Percentiles rank a stretch among this genome's conserved stretches.
Conservation (phyloP, 1,139 yeast genomes). For the Magnusiomyces clavatus region DNA sequence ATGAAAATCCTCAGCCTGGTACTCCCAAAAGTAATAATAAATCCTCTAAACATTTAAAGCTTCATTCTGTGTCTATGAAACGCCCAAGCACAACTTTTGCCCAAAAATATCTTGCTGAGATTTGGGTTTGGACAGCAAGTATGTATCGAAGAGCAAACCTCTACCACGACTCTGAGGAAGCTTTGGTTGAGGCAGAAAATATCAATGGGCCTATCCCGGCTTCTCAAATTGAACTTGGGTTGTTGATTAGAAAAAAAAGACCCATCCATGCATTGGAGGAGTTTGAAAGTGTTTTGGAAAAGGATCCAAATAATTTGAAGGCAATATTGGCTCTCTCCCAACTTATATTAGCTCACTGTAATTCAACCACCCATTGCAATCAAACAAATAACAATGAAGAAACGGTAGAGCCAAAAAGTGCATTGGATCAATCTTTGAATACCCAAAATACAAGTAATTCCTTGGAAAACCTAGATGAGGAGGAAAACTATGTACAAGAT, state of each 20-base stretch:
- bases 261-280: conserved; percentile 49
- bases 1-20: too few species aligned
- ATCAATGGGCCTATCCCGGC: conserved; percentile 44
- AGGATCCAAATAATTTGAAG: conserved; percentile 42
- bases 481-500: neutral
- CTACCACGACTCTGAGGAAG: conserved; percentile 57
- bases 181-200: conserved; percentile 64
- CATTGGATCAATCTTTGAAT: neutral
- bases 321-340: conserved; percentile 64
- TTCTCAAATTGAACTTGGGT: conserved; percentile 50
- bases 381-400: conserved; percentile 13
- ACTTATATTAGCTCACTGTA: conserved; percentile 40
- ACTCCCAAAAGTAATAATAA: too few species aligned
- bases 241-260: conserved; percentile 34
- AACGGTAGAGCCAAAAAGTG: conserved; percentile 7
- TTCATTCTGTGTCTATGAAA: neutral
- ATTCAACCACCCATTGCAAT: conserved; percentile 3
- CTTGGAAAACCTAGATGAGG: conserved; percentile 5
- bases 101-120: conserved; percentile 37
- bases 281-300: conserved; percentile 59
- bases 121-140: conserved; percentile 72
- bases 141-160: conserved; percentile 54
- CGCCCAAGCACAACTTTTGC: neutral
- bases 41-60: neutral
- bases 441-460: conserved; percentile 4